phyloP scores from a whole-genome alignment of 1,284 basidiomycete species.

The Heterobasidion occidentale region DNA sequence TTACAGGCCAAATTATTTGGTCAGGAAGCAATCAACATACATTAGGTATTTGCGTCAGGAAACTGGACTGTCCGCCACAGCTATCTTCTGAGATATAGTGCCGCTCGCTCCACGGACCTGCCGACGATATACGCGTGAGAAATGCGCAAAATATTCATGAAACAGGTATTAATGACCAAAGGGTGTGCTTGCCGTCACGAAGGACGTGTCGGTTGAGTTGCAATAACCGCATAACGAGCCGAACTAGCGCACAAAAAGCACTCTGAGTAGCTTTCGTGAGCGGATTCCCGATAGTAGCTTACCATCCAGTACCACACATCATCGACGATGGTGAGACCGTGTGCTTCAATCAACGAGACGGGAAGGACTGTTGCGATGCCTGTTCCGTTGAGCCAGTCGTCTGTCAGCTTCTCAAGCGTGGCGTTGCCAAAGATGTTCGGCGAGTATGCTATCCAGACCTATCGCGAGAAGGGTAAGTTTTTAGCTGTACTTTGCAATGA shows the following conservation, averaged over 20 bases:
- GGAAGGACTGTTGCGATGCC: not conserved
- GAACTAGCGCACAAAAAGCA: not conserved
- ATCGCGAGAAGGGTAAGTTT: not conserved
- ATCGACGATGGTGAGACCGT: not conserved
- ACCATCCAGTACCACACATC: not conserved
- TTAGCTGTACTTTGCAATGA: not conserved
- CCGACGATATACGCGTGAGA: not conserved
- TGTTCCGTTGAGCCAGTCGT: not conserved
- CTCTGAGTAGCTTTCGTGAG: too few relatives aligned
- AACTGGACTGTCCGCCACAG: not conserved
- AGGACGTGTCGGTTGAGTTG: not conserved
- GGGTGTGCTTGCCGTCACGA: not conserved
- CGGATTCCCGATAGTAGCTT: not conserved
- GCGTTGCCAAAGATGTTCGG: not conserved
- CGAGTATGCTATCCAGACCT: not conserved
- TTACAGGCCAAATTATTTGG: not conserved
- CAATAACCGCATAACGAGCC: not conserved
- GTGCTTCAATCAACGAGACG: not conserved
- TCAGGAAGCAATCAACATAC: not conserved
- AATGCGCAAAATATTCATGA: not conserved
- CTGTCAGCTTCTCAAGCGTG: not conserved
- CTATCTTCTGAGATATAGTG: not conserved
- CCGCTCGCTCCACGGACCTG: not conserved
- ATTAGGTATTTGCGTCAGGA: not conserved
- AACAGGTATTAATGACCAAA: not conserved